A percentile compares a stretch with the other conserved stretches of the same genome.
Conservation (phyloP, 169 alveolate genomes). For the Ophryocystis elektroscirrha region DNA sequence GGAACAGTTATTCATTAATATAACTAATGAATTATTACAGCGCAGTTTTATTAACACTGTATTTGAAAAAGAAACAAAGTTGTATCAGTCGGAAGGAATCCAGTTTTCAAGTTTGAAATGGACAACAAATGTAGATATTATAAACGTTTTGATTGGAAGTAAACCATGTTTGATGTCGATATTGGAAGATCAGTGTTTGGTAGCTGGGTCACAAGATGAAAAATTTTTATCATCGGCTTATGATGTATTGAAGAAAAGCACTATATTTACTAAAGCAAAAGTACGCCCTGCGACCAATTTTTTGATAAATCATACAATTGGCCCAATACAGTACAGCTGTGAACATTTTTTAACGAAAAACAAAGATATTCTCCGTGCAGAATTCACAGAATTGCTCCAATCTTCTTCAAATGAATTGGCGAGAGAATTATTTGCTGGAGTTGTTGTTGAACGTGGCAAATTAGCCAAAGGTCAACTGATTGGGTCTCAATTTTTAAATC, state of each 20-base stretch:
- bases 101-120: slow-evolving; percentile 14
- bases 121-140: slow-evolving; percentile 16
- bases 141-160: slow-evolving; percentile 24
- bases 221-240: slow-evolving; percentile 44
- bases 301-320: slow-evolving; percentile 55
- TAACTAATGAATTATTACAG: slow-evolving; percentile 82
- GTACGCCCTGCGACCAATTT: slow-evolving; percentile 53
- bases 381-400: slow-evolving; percentile 51
- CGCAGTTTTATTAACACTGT: slow-evolving; percentile 56
- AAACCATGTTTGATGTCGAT: slow-evolving; percentile 40
- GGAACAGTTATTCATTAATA: slow-evolving; percentile 67
- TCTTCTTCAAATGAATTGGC: slow-evolving; percentile 40
- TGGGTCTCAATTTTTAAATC: slow-evolving; percentile 62
- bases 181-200: slow-evolving; percentile 65
- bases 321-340: slow-evolving; percentile 51
- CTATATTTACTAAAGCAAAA: slow-evolving; percentile 36
- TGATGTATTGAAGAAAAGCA: slow-evolving; percentile 10
- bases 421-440: slow-evolving; percentile 42
- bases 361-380: slow-evolving; percentile 55
- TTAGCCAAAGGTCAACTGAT: slow-evolving; percentile 63
- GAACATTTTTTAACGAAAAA: slow-evolving; percentile 47
- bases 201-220: slow-evolving; percentile 65
- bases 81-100: slow-evolving; percentile 20
- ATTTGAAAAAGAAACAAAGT: slow-evolving; percentile 14
- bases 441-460: slow-evolving; percentile 52